A percentile compares a stretch with the other conserved stretches of the same genome.
phyloP scores from a whole-genome alignment of 768 basidiomycete genomes.

The Suillus brevipes region DNA sequence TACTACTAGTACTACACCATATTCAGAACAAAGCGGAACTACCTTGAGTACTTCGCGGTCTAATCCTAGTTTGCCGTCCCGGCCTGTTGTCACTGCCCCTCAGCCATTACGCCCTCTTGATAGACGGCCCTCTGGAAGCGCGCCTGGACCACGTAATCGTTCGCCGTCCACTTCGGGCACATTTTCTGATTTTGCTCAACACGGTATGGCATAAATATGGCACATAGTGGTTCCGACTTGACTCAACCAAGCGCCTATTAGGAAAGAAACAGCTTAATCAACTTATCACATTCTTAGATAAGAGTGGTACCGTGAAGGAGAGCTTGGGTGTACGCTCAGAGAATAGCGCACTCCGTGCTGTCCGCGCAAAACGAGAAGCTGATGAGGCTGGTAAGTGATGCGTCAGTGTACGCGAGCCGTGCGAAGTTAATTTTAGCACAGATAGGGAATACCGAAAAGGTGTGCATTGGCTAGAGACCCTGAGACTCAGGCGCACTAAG shows the following conservation, averaged over 20 bases:
- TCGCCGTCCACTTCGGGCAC: slow-evolving; percentile 82
- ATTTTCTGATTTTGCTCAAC: slow-evolving; percentile 85
- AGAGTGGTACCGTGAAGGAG: slow-evolving; percentile 66
- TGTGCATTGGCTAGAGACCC: slow-evolving; percentile 90
- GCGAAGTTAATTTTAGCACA: slow-evolving; percentile 28
- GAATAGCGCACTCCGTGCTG: slow-evolving; percentile 68
- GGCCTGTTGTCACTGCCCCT: slow-evolving; percentile 64
- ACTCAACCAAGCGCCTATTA: slow-evolving; percentile 25
- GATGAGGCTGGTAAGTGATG: slow-evolving; percentile 77
- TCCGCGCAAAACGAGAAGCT: slow-evolving; percentile 83
- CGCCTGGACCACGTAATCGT: slow-evolving; percentile 56
- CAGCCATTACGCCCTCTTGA: slow-evolving; percentile 77
- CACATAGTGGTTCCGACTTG: neutral
- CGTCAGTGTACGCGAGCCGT: neutral
- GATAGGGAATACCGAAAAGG: slow-evolving; percentile 91
- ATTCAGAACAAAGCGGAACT: slow-evolving; percentile 31
- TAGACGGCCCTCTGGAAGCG: slow-evolving; percentile 66
- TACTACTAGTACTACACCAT: slow-evolving; percentile 21
- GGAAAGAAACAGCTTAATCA: slow-evolving; percentile 88
- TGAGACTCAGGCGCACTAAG: slow-evolving; percentile 79
- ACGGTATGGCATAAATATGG: slow-evolving; percentile 47
- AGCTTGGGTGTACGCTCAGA: slow-evolving; percentile 54
- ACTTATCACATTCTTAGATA: slow-evolving; percentile 82
- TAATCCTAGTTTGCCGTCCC: slow-evolving; percentile 45
- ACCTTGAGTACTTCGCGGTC: slow-evolving; percentile 43